A percentile compares a stretch with the other conserved stretches of the same genome.
These are phyloP conservation scores for Piloderma croceum DNA, from an alignment of 768 basidiomycete genomes.

Conservation along the genomic window DNA sequence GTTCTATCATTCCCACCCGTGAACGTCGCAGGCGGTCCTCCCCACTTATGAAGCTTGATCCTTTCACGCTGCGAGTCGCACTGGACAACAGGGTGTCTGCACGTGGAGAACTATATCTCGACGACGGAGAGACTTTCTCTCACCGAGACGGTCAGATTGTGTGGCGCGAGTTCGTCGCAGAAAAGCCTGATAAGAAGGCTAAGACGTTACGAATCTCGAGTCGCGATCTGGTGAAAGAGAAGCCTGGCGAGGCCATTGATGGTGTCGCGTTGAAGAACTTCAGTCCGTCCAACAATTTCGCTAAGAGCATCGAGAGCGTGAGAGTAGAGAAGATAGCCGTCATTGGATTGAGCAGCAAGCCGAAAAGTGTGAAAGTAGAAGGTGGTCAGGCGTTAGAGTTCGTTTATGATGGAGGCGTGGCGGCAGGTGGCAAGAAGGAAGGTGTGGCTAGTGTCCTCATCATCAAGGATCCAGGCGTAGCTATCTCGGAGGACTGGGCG, in stretches of 20 bases:
- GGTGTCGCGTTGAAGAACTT: conserved; percentile 45
- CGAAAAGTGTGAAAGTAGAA: conserved; percentile 52
- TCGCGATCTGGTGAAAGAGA: conserved; percentile 44
- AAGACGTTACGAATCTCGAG: conserved; percentile 46
- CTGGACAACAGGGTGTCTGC: conserved; percentile 57
- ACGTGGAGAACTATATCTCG: conserved; percentile 84
- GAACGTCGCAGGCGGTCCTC: conserved; percentile 85
- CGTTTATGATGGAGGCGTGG: conserved; percentile 58
- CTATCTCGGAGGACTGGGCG: conserved; percentile 59
- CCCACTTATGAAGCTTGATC: conserved; percentile 83
- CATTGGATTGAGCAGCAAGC: conserved; percentile 61
- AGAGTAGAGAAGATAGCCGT: conserved; percentile 80
- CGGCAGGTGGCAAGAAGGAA: conserved; percentile 52
- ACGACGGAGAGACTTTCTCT: conserved; percentile 83
- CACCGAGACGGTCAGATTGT: conserved; percentile 75
- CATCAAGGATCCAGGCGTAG: conserved; percentile 69
- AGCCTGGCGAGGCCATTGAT: conserved; percentile 44
- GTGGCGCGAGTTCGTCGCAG: conserved; percentile 73
- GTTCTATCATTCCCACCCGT: conserved; percentile 82
- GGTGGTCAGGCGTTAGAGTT: conserved; percentile 54
- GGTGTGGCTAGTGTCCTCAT: conserved; percentile 62
- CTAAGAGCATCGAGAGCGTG: conserved; percentile 55
- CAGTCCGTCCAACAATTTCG: conserved; percentile 60
- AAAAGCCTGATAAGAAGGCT: conserved; percentile 36
- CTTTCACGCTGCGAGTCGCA: conserved; percentile 86